Percentiles rank a stretch among this genome's conserved stretches.
phyloP scores from a whole-genome alignment of 805 yeast genomes.

The Jamesozyma piceae region DNA sequence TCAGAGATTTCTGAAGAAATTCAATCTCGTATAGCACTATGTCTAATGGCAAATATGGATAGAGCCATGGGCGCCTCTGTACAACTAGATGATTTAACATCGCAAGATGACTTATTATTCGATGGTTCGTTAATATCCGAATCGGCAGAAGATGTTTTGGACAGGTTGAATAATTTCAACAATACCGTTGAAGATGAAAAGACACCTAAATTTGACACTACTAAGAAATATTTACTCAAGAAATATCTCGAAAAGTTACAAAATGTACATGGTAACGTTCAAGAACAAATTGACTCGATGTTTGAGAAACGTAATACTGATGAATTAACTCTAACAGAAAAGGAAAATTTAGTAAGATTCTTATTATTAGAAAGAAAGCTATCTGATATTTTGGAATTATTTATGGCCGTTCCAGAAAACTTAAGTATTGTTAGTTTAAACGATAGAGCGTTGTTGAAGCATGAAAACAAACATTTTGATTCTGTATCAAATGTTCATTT shows the following conservation, averaged over 20 bases:
- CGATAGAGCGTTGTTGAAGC: background rate
- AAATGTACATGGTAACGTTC: constrained; percentile 31
- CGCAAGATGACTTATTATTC: constrained; percentile 53
- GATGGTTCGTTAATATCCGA: constrained; percentile 68
- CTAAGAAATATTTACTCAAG: constrained; percentile 32
- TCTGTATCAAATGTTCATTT: background rate
- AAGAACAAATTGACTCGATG: constrained; percentile 46
- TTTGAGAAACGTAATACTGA: constrained; percentile 48
- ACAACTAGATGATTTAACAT: constrained; percentile 28
- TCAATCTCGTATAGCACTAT: constrained; percentile 64
- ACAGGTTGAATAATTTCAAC: constrained; percentile 19
- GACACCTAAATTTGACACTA: constrained; percentile 17
- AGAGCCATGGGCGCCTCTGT: constrained; percentile 35
- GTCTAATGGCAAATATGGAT: constrained; percentile 78
- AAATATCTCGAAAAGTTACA: constrained; percentile 36
- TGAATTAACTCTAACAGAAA: constrained; percentile 54
- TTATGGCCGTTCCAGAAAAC: constrained; percentile 22
- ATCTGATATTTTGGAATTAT: constrained; percentile 39
- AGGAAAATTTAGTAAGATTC: constrained; percentile 62
- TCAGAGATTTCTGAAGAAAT: constrained; percentile 50
- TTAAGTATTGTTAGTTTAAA: constrained; percentile 9
- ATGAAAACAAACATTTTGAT: constrained; percentile 8
- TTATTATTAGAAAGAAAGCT: constrained; percentile 63
- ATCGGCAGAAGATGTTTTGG: constrained; percentile 57
- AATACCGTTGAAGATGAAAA: background rate